phyloP scores from a whole-genome alignment of 2,329 filamentous ascomycete genomes.

The Microcyclospora tardicrescens region DNA sequence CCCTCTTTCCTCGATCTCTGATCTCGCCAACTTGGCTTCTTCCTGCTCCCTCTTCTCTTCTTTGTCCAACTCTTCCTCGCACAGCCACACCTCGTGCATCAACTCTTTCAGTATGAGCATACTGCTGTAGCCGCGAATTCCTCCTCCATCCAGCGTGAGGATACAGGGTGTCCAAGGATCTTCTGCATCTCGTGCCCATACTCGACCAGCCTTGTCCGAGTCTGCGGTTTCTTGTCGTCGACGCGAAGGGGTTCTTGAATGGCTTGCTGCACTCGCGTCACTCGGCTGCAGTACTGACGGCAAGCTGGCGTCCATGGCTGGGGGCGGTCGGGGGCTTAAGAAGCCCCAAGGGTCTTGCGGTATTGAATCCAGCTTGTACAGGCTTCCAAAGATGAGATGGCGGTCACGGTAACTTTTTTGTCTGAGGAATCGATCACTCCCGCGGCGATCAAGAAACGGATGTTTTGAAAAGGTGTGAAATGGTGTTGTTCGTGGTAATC shows the following conservation, averaged over 20 bases:
- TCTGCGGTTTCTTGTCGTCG: slow-evolving; percentile 23
- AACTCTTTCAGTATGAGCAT: slow-evolving; percentile 36
- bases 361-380: slow-evolving; percentile 19
- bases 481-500: too few species aligned
- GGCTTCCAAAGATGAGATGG: too few species aligned
- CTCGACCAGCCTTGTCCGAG: slow-evolving; percentile 28
- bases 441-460: too few species aligned
- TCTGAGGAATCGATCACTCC: too few species aligned
- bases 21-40: slow-evolving; percentile 1
- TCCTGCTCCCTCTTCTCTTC: slow-evolving; percentile 9
- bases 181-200: slow-evolving; percentile 30
- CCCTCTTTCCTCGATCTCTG: not conserved
- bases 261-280: not conserved
- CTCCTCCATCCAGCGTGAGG: slow-evolving; percentile 36
- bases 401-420: too few species aligned
- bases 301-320: slow-evolving; percentile 6
- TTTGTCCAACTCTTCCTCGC: slow-evolving; percentile 30
- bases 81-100: slow-evolving; percentile 36
- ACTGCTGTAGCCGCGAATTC: slow-evolving; percentile 39
- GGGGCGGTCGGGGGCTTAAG: slow-evolving; percentile 8
- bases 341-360: slow-evolving; percentile 21
- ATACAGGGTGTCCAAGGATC: slow-evolving; percentile 38
- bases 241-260: not conserved
- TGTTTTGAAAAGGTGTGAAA: not conserved
- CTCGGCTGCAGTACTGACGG: too few species aligned